A percentile compares a stretch with the other conserved stretches of the same genome.
Evolutionary conservation across 805 yeast genomes (phyloP).

Genomic region (Vanderwaltozyma polyspora): DNA sequence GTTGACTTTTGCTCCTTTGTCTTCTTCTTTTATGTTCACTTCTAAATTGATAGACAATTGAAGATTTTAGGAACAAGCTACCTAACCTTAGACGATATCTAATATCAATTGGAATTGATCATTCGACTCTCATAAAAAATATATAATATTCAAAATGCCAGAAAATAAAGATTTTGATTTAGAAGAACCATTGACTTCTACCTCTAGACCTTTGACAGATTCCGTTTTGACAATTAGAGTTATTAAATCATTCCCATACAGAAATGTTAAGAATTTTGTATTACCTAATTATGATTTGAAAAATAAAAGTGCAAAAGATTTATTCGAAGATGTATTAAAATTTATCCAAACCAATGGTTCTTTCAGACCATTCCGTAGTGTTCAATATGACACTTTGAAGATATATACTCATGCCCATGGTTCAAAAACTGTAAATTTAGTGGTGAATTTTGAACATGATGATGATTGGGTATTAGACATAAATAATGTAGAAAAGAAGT

Average conservation of each 20-base stretch:
- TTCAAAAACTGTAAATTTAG: conserved; percentile 83
- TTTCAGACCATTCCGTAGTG: conserved; percentile 72
- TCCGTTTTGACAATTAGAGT: conserved; percentile 77
- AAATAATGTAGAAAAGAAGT: conserved; percentile 29
- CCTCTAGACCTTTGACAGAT: conserved; percentile 52
- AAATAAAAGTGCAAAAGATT: conserved; percentile 50
- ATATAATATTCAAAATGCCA: too few relatives aligned
- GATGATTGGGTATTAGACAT: conserved; percentile 50
- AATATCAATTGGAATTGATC: too few relatives aligned
- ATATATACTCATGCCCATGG: conserved; percentile 93
- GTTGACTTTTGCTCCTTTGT: too few relatives aligned
- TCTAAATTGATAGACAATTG: too few relatives aligned
- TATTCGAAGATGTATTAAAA: conserved; percentile 42
- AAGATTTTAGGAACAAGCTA: too few relatives aligned
- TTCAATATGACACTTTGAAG: conserved; percentile 63
- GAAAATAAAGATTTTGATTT: conserved; percentile 21
- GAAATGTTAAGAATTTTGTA: conserved; percentile 73
- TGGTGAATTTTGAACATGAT: conserved; percentile 72
- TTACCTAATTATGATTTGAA: conserved; percentile 61
- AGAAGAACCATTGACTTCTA: conserved; percentile 72
- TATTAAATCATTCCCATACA: conserved; percentile 81
- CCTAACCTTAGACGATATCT: too few relatives aligned
- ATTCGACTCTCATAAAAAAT: too few relatives aligned
- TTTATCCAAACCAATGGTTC: conserved; percentile 48
- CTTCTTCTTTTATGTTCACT: too few relatives aligned